These are phyloP conservation scores for Tulasnella calospora DNA, from an alignment of 768 basidiomycete species.

Conservation along the genomic window DNA sequence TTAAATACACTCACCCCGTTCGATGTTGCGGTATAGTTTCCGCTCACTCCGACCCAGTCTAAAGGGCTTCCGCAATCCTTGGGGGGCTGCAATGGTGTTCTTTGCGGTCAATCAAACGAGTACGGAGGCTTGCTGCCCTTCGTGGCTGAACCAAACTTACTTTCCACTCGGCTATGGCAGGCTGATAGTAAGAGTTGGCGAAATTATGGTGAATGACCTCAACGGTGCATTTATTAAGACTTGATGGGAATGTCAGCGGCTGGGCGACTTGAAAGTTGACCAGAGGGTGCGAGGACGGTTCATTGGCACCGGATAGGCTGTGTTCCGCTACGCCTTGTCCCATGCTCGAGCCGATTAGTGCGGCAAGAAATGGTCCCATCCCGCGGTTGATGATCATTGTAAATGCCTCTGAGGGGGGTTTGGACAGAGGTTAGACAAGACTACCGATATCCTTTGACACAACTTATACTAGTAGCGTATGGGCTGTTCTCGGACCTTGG, in stretches of 20 bases:
- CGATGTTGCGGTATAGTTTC: background rate
- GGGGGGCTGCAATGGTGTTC: background rate
- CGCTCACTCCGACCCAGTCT: background rate
- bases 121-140: background rate
- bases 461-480: background rate
- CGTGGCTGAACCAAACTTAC: conserved; percentile 46
- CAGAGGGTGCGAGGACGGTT: background rate
- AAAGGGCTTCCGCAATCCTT: background rate
- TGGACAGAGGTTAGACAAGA: background rate
- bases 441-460: background rate
- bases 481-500: background rate
- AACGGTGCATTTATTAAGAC: background rate
- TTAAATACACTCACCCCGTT: background rate
- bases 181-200: background rate
- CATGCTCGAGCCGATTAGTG: background rate
- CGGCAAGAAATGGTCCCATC: background rate
- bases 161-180: conserved; percentile 2
- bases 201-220: background rate
- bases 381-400: background rate
- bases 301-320: background rate
- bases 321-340: background rate
- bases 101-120: background rate
- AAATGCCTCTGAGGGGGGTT: background rate
- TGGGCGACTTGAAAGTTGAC: background rate
- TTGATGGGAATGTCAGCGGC: background rate